A percentile compares a stretch with the other conserved stretches of the same genome.
phyloP scores from a whole-genome alignment of 1,284 basidiomycete species.

The Ceratobasidium sp. region DNA sequence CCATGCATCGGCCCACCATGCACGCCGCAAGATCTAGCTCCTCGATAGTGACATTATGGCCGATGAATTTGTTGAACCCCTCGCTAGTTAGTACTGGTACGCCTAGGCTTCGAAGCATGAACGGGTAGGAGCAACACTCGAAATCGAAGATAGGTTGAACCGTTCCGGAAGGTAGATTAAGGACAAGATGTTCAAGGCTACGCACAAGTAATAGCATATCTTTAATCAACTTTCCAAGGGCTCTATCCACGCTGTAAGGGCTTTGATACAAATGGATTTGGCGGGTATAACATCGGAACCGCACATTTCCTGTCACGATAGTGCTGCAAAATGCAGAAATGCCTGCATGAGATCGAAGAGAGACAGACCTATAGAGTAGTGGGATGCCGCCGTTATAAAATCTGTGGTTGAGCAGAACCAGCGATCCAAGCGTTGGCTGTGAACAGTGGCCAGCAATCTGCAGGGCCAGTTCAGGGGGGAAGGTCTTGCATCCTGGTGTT shows the following conservation, averaged over 20 bases:
- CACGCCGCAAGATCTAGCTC: neutral
- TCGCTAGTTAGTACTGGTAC: neutral
- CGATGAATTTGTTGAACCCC: neutral
- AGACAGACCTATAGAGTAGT: neutral
- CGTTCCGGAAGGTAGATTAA: neutral
- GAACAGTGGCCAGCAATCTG: neutral
- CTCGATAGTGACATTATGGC: neutral
- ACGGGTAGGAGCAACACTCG: neutral
- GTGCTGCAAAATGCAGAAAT: neutral
- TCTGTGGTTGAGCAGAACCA: neutral
- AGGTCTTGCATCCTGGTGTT: neutral
- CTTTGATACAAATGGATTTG: neutral
- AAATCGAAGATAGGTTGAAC: neutral
- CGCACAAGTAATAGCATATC: neutral
- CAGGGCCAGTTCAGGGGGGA: neutral
- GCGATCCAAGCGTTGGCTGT: neutral
- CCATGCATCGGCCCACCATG: too few species aligned
- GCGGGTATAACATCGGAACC: neutral
- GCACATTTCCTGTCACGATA: neutral
- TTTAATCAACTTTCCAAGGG: neutral
- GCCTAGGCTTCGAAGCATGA: neutral
- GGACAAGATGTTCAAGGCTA: neutral
- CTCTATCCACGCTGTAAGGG: neutral
- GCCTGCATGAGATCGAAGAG: neutral
- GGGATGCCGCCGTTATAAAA: neutral